Evolutionary conservation across 495 filamentous ascomycete species (phyloP).

Genomic region (Pyrenopolyporus hunteri): DNA sequence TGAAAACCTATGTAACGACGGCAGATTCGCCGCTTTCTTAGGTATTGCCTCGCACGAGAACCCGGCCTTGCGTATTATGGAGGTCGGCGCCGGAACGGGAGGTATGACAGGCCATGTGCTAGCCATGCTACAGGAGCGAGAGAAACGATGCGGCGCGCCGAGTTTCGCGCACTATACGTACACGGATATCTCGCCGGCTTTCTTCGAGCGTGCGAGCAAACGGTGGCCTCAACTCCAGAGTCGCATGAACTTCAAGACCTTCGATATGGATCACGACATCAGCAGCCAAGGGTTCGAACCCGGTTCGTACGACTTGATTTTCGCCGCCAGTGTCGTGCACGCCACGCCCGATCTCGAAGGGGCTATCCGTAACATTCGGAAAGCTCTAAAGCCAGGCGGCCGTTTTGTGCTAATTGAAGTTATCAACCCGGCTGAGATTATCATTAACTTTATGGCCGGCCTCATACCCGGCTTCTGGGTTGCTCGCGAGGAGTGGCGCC

Average conservation of each 20-base stretch:
- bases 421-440: conserved; percentile 36
- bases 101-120: conserved; percentile 27
- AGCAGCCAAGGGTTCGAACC: conserved; percentile 49
- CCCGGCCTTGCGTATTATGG: conserved; percentile 39
- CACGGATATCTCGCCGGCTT: conserved; percentile 51
- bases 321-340: conserved; percentile 51
- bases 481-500: conserved; percentile 34
- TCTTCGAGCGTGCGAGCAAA: conserved; percentile 39
- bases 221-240: conserved; percentile 9
- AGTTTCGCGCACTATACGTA: conserved; percentile 47
- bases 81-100: conserved; percentile 53
- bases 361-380: conserved; percentile 47
- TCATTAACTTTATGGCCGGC: conserved; percentile 42
- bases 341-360: conserved; percentile 46
- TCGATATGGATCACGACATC: conserved; percentile 50
- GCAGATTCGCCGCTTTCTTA: background rate
- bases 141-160: conserved; percentile 12
- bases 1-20: conserved; percentile 9
- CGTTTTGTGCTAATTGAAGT: conserved; percentile 52
- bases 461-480: conserved; percentile 57
- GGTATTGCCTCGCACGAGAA: conserved; percentile 7
- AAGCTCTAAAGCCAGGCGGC: conserved; percentile 57
- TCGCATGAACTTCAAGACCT: conserved; percentile 43
- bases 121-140: conserved; percentile 16
- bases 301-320: conserved; percentile 53